Evolutionary conservation across 140 eudicot species (phyloP).

Genomic region (Erigeron philadelphicus): DNA sequence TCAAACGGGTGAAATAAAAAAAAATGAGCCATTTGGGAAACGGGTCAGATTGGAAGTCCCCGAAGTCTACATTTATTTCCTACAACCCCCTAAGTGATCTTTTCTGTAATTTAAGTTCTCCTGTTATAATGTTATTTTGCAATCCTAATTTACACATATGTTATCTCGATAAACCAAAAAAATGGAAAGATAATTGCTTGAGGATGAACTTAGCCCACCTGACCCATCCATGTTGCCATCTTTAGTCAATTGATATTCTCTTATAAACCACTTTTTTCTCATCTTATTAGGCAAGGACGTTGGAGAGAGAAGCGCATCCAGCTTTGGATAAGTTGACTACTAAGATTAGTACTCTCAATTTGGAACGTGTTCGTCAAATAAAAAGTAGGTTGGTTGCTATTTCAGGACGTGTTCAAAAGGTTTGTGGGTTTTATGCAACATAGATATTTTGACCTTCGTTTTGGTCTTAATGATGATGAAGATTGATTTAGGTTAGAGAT

Average conservation of each 20-base stretch:
- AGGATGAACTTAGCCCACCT: not conserved
- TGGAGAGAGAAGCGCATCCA: conserved; percentile 96
- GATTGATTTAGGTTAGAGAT: conserved; percentile 70
- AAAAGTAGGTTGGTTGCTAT: conserved; percentile 91
- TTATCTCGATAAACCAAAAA: no score
- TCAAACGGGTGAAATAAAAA: not conserved
- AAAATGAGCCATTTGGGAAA: not conserved
- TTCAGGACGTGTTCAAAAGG: conserved; percentile 97
- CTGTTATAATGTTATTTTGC: not conserved
- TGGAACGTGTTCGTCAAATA: conserved; percentile 95
- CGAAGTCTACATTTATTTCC: not conserved
- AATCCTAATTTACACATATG: not conserved
- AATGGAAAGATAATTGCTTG: no score
- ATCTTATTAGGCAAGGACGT: conserved; percentile 62
- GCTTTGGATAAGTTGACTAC: conserved; percentile 90
- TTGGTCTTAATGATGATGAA: conserved; percentile 21
- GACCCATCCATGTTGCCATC: not conserved
- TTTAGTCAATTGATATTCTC: not conserved
- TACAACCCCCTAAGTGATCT: not conserved
- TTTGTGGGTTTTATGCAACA: conserved; percentile 21
- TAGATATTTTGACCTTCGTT: not conserved
- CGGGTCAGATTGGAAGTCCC: not conserved
- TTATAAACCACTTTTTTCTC: conserved; percentile 4
- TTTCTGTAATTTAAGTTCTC: not conserved
- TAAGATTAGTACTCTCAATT: conserved; percentile 79